Conservation (phyloP, 2,329 filamentous ascomycete genomes). For the Eutypella sp. region DNA sequence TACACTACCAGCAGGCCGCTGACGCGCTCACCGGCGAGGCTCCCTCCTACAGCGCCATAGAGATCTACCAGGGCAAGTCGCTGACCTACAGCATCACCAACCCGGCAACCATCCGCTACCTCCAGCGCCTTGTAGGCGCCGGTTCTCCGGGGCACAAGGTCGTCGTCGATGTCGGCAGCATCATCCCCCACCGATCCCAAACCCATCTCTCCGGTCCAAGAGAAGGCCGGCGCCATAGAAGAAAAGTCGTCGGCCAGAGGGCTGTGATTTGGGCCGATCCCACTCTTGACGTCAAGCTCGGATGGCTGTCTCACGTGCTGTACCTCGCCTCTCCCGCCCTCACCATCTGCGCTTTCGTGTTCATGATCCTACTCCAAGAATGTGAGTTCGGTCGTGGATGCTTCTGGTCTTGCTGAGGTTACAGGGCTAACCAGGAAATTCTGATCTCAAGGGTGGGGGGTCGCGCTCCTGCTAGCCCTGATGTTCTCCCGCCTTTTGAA, state of each 20-base stretch:
- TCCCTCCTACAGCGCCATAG: constrained; percentile 36
- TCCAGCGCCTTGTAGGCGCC: constrained; percentile 51
- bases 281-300: constrained; percentile 27
- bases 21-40: constrained; percentile 40
- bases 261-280: constrained; percentile 26
- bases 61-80: constrained; percentile 25
- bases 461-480: constrained; percentile 42
- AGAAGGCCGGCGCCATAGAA: too few relatives aligned
- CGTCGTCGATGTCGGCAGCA: constrained; percentile 52
- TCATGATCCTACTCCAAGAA: constrained; percentile 44
- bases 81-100: constrained; percentile 39
- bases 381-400: constrained; percentile 24
- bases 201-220: constrained; percentile 17
- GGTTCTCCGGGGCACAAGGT: constrained; percentile 53
- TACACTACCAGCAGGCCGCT: constrained; percentile 57
- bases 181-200: constrained; percentile 44
- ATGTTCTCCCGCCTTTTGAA: constrained; percentile 52
- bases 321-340: constrained; percentile 44
- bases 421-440: not conserved
- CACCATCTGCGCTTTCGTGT: constrained; percentile 37
- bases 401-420: not conserved
- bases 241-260: constrained; percentile 16
- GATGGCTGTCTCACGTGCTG: constrained; percentile 43
- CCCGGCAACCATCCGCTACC: constrained; percentile 47
- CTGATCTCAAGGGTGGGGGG: constrained; percentile 38